Conservation (phyloP, 345 rosid species). For the Mallotus nudiflorus region DNA sequence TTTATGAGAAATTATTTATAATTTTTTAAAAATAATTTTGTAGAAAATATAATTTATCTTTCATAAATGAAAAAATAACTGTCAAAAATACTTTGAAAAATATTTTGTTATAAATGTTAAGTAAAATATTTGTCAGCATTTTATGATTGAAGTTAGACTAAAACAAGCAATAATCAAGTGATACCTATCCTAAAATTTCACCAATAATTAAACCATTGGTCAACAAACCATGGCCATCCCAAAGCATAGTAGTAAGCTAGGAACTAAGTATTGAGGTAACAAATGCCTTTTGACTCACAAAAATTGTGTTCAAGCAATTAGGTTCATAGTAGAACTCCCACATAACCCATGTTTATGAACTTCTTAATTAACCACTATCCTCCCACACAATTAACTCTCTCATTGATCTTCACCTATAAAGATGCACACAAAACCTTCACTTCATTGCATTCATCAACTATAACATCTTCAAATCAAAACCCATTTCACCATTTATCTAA, state of each 20-base stretch:
- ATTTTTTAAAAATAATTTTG: too few species aligned
- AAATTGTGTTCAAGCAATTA: background rate
- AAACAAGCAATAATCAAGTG: too few species aligned
- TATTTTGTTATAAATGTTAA: too few species aligned
- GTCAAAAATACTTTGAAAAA: too few species aligned
- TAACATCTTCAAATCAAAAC: background rate
- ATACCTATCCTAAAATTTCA: too few species aligned
- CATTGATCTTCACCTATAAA: background rate
- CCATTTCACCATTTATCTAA: background rate
- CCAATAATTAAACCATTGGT: background rate
- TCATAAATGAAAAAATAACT: too few species aligned
- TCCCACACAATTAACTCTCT: background rate
- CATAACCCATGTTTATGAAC: conserved; percentile 10
- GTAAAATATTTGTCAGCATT: too few species aligned
- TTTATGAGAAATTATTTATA: too few species aligned
- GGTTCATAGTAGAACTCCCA: conserved; percentile 12
- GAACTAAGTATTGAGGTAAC: background rate
- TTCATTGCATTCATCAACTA: background rate
- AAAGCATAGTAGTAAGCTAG: background rate
- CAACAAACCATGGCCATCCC: background rate
- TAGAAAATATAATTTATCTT: too few species aligned
- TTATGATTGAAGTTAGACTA: too few species aligned
- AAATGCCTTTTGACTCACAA: background rate
- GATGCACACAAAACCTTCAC: background rate
- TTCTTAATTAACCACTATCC: background rate